Conservation (phyloP, 2,329 filamentous ascomycete species). For the Fusarium chuoi region DNA sequence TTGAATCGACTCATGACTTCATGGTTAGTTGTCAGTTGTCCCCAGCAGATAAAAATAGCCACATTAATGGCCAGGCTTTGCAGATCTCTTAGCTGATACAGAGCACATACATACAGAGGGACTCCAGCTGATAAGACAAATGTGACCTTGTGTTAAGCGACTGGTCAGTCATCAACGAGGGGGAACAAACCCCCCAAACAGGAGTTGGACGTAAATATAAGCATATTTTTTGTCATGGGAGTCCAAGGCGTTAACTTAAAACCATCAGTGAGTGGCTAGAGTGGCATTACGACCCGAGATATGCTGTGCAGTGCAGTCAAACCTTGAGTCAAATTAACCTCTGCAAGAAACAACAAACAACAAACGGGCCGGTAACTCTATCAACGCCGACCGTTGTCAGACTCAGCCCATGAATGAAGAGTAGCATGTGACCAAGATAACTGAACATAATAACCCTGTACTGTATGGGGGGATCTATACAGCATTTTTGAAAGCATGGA, state of each 20-base stretch:
- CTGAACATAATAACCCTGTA: background rate
- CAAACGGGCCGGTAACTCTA: slow-evolving; percentile 1
- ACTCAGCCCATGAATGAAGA: background rate
- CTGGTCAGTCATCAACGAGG: background rate
- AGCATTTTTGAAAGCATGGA: background rate
- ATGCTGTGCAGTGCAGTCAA: background rate
- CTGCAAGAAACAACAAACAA: background rate
- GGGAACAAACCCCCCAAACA: background rate
- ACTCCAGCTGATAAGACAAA: slow-evolving; percentile 9
- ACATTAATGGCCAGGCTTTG: background rate
- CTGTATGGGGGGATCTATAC: too few relatives aligned
- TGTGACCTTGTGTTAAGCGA: background rate
- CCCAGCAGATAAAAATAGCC: slow-evolving; percentile 1
- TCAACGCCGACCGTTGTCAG: background rate
- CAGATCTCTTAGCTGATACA: background rate
- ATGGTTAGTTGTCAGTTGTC: background rate
- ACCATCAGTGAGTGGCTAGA: background rate
- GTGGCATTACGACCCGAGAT: background rate
- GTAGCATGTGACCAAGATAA: background rate
- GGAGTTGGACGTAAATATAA: slow-evolving; percentile 16
- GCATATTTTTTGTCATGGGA: slow-evolving; percentile 1
- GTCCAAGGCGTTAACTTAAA: background rate
- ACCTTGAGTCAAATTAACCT: background rate
- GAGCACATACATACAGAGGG: background rate
- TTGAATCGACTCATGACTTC: slow-evolving; percentile 10